These are phyloP conservation scores for Candida pseudofarinosa DNA, from an alignment of 805 yeast species.

Conservation along the genomic window DNA sequence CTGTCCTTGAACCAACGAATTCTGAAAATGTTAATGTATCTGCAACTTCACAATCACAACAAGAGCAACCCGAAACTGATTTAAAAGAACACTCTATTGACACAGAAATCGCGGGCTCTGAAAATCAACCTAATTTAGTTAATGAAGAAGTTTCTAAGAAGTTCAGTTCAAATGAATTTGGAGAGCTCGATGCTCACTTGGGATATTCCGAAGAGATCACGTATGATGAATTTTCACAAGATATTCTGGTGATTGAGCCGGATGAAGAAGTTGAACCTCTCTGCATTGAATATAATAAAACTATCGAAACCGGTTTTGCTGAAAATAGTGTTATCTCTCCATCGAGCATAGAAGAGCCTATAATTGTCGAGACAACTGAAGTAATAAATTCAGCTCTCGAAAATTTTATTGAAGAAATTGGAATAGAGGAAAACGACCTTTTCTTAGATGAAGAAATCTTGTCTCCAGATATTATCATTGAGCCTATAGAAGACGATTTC, in stretches of 20 bases:
- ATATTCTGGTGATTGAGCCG: constrained; percentile 12
- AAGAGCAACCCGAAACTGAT: not conserved
- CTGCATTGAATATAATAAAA: constrained; percentile 1
- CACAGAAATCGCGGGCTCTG: not conserved
- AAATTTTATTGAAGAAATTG: not conserved
- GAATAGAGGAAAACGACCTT: not conserved
- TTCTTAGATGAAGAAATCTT: constrained; percentile 1
- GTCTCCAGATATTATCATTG: constrained; percentile 4
- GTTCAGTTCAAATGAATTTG: constrained; percentile 10
- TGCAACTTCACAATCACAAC: not conserved
- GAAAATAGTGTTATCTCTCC: constrained; percentile 1
- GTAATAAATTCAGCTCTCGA: not conserved
- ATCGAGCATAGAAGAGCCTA: constrained; percentile 5
- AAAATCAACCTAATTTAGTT: constrained; percentile 1
- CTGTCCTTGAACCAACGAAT: not conserved
- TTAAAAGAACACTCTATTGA: not conserved
- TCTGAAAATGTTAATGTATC: not conserved
- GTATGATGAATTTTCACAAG: constrained; percentile 1
- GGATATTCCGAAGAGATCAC: constrained; percentile 5
- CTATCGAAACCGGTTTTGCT: not conserved
- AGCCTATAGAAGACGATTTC: constrained; percentile 5
- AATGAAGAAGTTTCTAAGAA: not conserved
- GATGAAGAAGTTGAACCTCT: constrained; percentile 16
- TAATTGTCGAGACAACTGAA: not conserved
- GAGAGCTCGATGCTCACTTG: constrained; percentile 10